Percentiles rank a stretch among this genome's conserved stretches.
phyloP scores from a whole-genome alignment of 1,284 basidiomycete genomes.

The Meira miltonrushii region DNA sequence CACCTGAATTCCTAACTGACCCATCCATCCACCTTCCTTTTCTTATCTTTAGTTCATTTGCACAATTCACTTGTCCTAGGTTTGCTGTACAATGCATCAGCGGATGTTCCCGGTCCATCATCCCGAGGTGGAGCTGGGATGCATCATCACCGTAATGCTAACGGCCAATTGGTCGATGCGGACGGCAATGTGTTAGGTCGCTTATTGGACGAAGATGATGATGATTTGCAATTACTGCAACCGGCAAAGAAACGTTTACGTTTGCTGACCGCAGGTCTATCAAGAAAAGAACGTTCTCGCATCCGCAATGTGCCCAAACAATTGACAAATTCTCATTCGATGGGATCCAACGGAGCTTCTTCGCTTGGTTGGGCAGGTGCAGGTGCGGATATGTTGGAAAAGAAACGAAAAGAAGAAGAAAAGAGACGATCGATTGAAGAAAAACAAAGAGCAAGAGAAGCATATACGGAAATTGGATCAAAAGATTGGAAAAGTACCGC shows the following conservation, averaged over 20 bases:
- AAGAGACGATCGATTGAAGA: slow-evolving; percentile 45
- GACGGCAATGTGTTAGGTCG: slow-evolving; percentile 9
- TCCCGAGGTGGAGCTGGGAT: slow-evolving; percentile 5
- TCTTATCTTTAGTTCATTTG: slow-evolving; percentile 45
- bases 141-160: slow-evolving; percentile 1
- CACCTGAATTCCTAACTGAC: not conserved
- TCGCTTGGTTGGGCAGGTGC: slow-evolving; percentile 47
- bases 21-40: not conserved
- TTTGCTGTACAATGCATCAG: slow-evolving; percentile 54
- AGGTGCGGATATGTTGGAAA: slow-evolving; percentile 49
- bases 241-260: slow-evolving; percentile 43
- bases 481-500: slow-evolving; percentile 40
- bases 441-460: slow-evolving; percentile 40
- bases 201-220: slow-evolving; percentile 15
- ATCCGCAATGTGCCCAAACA: slow-evolving; percentile 39
- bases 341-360: slow-evolving; percentile 9
- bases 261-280: slow-evolving; percentile 38
- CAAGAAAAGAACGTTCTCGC: slow-evolving; percentile 39
- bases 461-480: slow-evolving; percentile 43
- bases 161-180: slow-evolving; percentile 3
- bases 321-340: not conserved
- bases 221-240: not conserved
- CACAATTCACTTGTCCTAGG: slow-evolving; percentile 55
- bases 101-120: slow-evolving; percentile 40
- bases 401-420: slow-evolving; percentile 51